Evolutionary conservation across 140 eudicot species (phyloP), one percentile per base, ranked within the genome.

Genomic region (Oenanthe javanica): DNA sequence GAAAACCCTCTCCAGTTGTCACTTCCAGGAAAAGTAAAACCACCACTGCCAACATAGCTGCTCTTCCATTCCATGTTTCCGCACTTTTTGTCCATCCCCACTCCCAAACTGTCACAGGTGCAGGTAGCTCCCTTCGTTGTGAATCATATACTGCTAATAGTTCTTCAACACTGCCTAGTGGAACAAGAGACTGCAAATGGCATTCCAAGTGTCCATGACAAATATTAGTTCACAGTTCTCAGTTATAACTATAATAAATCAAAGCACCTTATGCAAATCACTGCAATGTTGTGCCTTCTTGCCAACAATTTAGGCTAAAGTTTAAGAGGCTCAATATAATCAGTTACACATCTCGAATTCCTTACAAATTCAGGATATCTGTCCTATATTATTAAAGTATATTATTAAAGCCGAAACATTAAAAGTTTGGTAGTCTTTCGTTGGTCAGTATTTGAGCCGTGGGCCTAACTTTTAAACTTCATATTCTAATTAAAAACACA

Each of bases 81-180:
- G 99, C 99, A 80, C 99, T 94, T 79, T 92, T 94, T 11, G 99
- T 94, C 92, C 97, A 94, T 48, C 99, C 99, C 99, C 99, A 94
- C 64, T 94, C 96, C 99, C 97, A 94, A 13, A 94, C 89, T 31
- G 92, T 87, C 67, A 94, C 96, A 3, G 97, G 99, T 9, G 99
- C 89, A 6, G 99, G 99, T 50, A 94, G 89, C 85, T 92, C 97
- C 87, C 97, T 79, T 0, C 99, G 93, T 82, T 94, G 97, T 13
- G 99, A 92, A 84, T 94, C 99, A 8, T 94, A 94, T 25, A 95
- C 90, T 23, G 99, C 99, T 82, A 94, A 80, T 40, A 94, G 91
- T 90, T 94, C 99, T 77, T 94, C 99, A 51, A 94, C 97, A 57
- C 99, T 94, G 48, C 99, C 99, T n/a, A 94, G 96, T 73, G 99